These are phyloP conservation scores for Colletotrichum sublineola DNA, from an alignment of 2,329 filamentous ascomycete genomes.

Conservation along the genomic window DNA sequence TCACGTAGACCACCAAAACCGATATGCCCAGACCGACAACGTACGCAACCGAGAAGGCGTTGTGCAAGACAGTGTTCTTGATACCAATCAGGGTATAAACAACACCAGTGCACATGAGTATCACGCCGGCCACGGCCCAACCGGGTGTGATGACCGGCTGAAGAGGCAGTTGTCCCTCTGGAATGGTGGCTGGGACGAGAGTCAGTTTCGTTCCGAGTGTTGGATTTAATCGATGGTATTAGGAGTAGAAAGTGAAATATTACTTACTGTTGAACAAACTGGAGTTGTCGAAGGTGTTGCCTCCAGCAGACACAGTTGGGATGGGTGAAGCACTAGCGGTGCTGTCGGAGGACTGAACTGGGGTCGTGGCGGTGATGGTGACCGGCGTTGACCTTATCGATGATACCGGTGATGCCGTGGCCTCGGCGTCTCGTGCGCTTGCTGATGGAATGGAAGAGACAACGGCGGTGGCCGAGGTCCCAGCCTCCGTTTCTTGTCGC, in stretches of 20 bases:
- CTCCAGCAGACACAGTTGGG: conserved; percentile 38
- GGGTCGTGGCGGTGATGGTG: conserved; percentile 14
- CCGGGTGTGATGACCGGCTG: conserved; percentile 83
- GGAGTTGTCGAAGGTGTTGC: conserved; percentile 47
- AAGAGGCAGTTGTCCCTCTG: conserved; percentile 74
- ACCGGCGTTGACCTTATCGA: conserved; percentile 13
- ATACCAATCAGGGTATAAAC: conserved; percentile 83
- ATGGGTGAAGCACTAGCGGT: conserved; percentile 27
- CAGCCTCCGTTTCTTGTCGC: conserved; percentile 54
- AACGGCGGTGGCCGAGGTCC: conserved; percentile 43
- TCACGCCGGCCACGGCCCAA: conserved; percentile 81
- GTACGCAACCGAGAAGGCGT: conserved; percentile 84
- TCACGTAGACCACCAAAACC: conserved; percentile 89
- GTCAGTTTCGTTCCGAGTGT: conserved; percentile 17
- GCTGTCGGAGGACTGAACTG: conserved; percentile 13
- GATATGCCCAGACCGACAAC: conserved; percentile 79
- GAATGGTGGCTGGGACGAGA: conserved; percentile 57
- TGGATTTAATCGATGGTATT: too few relatives aligned
- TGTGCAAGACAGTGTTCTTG: conserved; percentile 83
- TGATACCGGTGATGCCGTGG: conserved; percentile 5
- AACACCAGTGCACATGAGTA: conserved; percentile 80
- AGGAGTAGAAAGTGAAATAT: background rate
- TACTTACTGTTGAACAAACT: conserved; percentile 53
- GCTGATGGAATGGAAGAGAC: conserved; percentile 32
- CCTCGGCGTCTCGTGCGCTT: conserved; percentile 16